phyloP scores from a whole-genome alignment of 1,284 basidiomycete species.

The Ganoderma boninense region DNA sequence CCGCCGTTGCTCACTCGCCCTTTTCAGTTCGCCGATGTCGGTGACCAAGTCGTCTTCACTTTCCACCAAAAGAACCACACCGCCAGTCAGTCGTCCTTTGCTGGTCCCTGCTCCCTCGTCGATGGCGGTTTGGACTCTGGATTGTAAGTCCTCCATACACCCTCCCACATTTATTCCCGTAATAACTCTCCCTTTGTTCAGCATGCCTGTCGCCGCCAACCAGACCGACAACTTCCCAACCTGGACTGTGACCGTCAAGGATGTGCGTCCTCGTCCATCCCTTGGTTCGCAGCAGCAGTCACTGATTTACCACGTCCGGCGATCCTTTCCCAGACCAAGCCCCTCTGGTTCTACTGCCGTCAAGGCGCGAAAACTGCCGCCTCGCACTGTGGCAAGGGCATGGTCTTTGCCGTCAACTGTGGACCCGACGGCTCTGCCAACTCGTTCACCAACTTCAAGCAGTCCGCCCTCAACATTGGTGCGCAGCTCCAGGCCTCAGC shows the following conservation, averaged over 20 bases:
- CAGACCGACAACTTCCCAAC: conserved; percentile 46
- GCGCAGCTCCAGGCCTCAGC: conserved; percentile 52
- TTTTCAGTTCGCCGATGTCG: conserved; percentile 52
- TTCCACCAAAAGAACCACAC: conserved; percentile 66
- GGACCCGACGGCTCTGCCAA: conserved; percentile 58
- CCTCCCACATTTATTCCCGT: not conserved
- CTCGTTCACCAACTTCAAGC: conserved; percentile 66
- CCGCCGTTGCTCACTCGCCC: conserved; percentile 10
- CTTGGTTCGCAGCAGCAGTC: conserved; percentile 1
- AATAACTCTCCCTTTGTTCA: conserved; percentile 33
- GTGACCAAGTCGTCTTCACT: conserved; percentile 67
- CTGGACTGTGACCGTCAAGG: conserved; percentile 46
- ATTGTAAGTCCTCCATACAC: conserved; percentile 53
- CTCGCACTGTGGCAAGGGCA: conserved; percentile 66
- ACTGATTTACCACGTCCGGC: not conserved
- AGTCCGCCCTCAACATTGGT: conserved; percentile 58
- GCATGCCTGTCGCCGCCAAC: conserved; percentile 57
- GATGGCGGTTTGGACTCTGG: conserved; percentile 63
- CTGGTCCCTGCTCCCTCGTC: conserved; percentile 55
- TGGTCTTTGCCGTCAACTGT: conserved; percentile 74
- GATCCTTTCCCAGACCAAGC: conserved; percentile 39
- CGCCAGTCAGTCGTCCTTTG: conserved; percentile 65
- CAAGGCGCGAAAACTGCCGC: conserved; percentile 45
- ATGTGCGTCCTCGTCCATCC: conserved; percentile 38
- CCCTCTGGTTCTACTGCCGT: conserved; percentile 55